These are phyloP conservation scores for Oryza glaberrima DNA, from an alignment of 176 grass and related monocot genomes.

Conservation along the genomic window DNA sequence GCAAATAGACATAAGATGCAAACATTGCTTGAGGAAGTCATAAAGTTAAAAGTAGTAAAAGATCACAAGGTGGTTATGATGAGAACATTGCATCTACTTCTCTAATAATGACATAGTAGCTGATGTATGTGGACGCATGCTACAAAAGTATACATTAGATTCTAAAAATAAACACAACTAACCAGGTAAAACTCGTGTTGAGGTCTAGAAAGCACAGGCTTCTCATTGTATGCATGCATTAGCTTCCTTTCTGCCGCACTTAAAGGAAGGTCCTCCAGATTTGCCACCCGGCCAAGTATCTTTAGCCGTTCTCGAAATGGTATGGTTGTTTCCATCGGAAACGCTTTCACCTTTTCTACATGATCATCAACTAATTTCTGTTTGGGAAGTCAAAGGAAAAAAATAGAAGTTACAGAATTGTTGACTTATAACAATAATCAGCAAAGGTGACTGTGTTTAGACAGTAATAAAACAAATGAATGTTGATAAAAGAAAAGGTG, in stretches of 20 bases:
- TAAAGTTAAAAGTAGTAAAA: slow-evolving; percentile 8
- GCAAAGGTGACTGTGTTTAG: background rate
- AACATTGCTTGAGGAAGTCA: background rate
- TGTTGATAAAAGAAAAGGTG: background rate
- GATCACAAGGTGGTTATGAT: slow-evolving; percentile 2
- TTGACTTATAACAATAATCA: slow-evolving; percentile 18
- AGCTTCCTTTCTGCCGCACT: slow-evolving; percentile 88
- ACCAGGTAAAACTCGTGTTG: slow-evolving; percentile 95
- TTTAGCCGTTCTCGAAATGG: slow-evolving; percentile 92
- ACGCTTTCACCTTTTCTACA: slow-evolving; percentile 77
- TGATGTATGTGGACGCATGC: slow-evolving; percentile 10
- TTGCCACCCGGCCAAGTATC: slow-evolving; percentile 87
- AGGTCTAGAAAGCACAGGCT: slow-evolving; percentile 93
- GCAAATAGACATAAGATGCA: slow-evolving; percentile 45
- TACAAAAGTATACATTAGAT: background rate
- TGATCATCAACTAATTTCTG: slow-evolving; percentile 90
- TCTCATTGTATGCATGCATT: slow-evolving; percentile 97
- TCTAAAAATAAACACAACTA: slow-evolving; percentile 31
- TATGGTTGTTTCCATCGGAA: slow-evolving; percentile 73
- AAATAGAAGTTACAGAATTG: slow-evolving; percentile 12
- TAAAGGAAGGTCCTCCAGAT: slow-evolving; percentile 95
- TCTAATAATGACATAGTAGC: background rate
- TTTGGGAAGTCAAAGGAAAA: slow-evolving; percentile 34
- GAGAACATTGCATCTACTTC: slow-evolving; percentile 27
- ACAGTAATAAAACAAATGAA: background rate